Evolutionary conservation across 2,329 filamentous ascomycete species (phyloP), one percentile per base, ranked within the genome.

Genomic region (Ustulina deusta): DNA sequence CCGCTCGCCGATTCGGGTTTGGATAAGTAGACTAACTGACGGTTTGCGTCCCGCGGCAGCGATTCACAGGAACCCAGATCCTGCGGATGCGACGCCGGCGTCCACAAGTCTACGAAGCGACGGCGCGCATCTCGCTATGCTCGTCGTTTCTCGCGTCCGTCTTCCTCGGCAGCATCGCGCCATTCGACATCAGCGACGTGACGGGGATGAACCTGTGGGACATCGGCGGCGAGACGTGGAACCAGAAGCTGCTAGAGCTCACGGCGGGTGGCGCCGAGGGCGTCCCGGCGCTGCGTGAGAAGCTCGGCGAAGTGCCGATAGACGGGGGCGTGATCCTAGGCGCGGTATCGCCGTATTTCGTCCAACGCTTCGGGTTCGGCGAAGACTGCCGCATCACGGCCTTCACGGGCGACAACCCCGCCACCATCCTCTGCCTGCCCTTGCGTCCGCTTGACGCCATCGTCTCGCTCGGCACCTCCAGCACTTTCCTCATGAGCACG

Each of bases 181-280:
- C 94, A 0, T 91, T 97, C 73, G 96, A 99, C 78, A 94, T 97
- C 74, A 91, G 92, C 75, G 96, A 99, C 81, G 94, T 95, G 27
- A 97, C 94, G 75, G 96, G 96, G 61, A 97, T 97, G 91, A 97
- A 98, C 78, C 84, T 99, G 6, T 98, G 94, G 93, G 93, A 98
- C 76, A 94, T 98, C 71, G 84, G 89, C 70, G 84, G 86, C 22
- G 89, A 92, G 71, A 79, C 81, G 22, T 98, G 93, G 89, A 90
- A 91, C 72, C 88, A 94, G 64, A 82, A 87, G 20, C 87, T 97
- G 0, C 87, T 99, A 20, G 84, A 87, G 44, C 89, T 97, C 13
- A 88, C 92, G 22, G 93, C 92, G 4, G 81, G 85, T 29, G 80
- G 85, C 34, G 72, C 73, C 29, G 85, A 86, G 60, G 89, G 86